Conservation (phyloP, 1,284 basidiomycete species). For the Microstroma glucosiphilum region DNA sequence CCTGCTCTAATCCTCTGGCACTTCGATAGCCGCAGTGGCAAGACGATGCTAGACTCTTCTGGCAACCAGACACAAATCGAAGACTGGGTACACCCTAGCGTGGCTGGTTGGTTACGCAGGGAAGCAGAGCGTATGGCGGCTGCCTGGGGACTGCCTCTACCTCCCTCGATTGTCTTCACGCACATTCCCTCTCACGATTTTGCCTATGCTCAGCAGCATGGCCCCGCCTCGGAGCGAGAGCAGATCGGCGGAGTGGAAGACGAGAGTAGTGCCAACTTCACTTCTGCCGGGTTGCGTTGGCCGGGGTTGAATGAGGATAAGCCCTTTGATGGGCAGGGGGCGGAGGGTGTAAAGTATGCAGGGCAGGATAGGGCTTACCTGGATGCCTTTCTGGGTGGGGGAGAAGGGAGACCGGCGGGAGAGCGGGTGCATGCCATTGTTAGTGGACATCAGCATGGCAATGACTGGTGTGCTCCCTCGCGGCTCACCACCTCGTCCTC, state of each 20-base stretch:
- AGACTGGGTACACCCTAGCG: slow-evolving; percentile 16
- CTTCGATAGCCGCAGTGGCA: slow-evolving; percentile 16
- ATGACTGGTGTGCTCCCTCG: slow-evolving; percentile 13
- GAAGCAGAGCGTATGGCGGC: slow-evolving; percentile 8
- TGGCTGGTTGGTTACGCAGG: slow-evolving; percentile 13
- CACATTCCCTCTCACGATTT: slow-evolving; percentile 15
- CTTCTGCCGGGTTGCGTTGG: slow-evolving; percentile 5
- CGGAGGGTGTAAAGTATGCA: slow-evolving; percentile 7
- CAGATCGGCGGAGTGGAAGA: slow-evolving; percentile 15
- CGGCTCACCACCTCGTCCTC: background rate
- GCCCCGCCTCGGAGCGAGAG: slow-evolving; percentile 6
- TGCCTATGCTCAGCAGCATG: background rate
- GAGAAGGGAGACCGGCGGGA: slow-evolving; percentile 9
- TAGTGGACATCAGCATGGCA: slow-evolving; percentile 16
- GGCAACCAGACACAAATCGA: slow-evolving; percentile 9
- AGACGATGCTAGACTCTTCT: slow-evolving; percentile 6
- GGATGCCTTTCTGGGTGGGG: slow-evolving; percentile 10
- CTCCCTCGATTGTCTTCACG: slow-evolving; percentile 14
- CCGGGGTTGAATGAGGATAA: slow-evolving; percentile 16
- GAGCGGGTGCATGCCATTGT: slow-evolving; percentile 15
- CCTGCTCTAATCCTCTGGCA: slow-evolving; percentile 15
- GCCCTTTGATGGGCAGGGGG: slow-evolving; percentile 12
- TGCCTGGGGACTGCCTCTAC: slow-evolving; percentile 11
- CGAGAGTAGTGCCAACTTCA: slow-evolving; percentile 10
- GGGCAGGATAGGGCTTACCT: slow-evolving; percentile 14